Percentiles rank a stretch among this genome's conserved stretches.
phyloP scores from a whole-genome alignment of 768 basidiomycete genomes.

The Hygrocybe punicea region DNA sequence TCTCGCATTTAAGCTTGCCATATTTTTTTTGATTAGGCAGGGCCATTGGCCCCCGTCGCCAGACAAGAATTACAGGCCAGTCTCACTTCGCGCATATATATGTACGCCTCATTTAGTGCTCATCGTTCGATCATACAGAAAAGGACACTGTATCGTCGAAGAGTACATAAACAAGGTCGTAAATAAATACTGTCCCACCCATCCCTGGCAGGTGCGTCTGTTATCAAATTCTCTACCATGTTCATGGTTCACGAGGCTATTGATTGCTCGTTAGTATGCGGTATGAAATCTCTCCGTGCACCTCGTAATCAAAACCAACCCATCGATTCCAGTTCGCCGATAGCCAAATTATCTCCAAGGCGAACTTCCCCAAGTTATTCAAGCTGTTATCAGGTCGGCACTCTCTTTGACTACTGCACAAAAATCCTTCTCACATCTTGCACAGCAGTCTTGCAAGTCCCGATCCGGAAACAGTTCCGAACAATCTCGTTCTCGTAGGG shows the following conservation, averaged over 20 bases:
- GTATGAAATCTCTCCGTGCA: slow-evolving; percentile 41
- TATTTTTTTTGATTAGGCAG: slow-evolving; percentile 37
- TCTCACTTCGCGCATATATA: slow-evolving; percentile 4
- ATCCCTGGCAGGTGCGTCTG: slow-evolving; percentile 66
- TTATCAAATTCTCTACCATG: slow-evolving; percentile 2
- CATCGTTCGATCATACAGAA: slow-evolving; percentile 34
- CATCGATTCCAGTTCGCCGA: slow-evolving; percentile 61
- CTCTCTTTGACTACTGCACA: background rate
- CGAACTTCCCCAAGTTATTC: slow-evolving; percentile 69
- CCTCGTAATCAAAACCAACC: slow-evolving; percentile 7
- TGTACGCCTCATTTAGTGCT: slow-evolving; percentile 11
- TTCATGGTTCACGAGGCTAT: background rate
- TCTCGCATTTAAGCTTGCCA: background rate
- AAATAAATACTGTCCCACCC: slow-evolving; percentile 61
- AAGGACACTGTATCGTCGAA: slow-evolving; percentile 70
- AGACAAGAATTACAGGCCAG: slow-evolving; percentile 72
- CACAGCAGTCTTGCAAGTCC: slow-evolving; percentile 69
- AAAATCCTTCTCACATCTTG: background rate
- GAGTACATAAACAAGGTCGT: slow-evolving; percentile 65
- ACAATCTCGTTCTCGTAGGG: slow-evolving; percentile 67
- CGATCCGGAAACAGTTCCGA: slow-evolving; percentile 68
- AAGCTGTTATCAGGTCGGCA: slow-evolving; percentile 65
- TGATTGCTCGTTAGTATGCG: slow-evolving; percentile 47
- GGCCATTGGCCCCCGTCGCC: slow-evolving; percentile 78
- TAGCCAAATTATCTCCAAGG: slow-evolving; percentile 63